Base-by-base conservation (phyloP, 1,139 yeast genomes). In the Pichiaceae sp. region DNA sequence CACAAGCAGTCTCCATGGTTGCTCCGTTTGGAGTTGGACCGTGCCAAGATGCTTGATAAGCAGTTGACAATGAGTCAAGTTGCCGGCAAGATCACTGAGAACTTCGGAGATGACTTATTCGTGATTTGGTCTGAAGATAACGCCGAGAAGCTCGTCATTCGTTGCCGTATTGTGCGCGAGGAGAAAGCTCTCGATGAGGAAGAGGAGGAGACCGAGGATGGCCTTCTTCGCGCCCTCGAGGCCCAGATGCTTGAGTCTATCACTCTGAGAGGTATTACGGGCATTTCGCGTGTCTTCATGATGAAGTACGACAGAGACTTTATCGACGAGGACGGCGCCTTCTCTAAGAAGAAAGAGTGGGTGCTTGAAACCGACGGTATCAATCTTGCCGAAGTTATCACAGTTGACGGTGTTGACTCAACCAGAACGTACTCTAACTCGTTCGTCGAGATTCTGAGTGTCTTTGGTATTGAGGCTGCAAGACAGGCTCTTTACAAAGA, bases 91-190 rank as follows among this genome's bases (percentile, higher is more conserved):
- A 93, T 93, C 46, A 82, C 91, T 44, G 91, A 83, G 54, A 83
- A 86, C 48, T 93, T 91, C 60, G 95, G 91, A 41, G 95, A 87
- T 54, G 97, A 91, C 63, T 68, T 91, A 64, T 91, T 89, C 55
- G 96, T 93, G 36, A 91, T 93, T 56, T 93, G 98, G 98, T 87
- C 96, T 34, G 98, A 93, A 69, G 99, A 93, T 69, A 89, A 94
- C 53, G 96, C 97, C 33, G 97, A 91, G 50, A 89, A 87, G 62
- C 79, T 93, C 63, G 81, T 91, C 45, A 83, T 93, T 50, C 94
- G 99, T 71, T 91, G 98, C 72, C 84, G 99, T 70, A 95, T 93
- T 50, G 91, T 91, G 32, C 85, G 98, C 63, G 96, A 87, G 60
- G 96, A 96, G 43, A 91, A 91, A 64, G 71, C 87, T 14, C 64